These are phyloP conservation scores for Talaromyces amestolkiae DNA, from an alignment of 2,329 filamentous ascomycete genomes.

Conservation along the genomic window DNA sequence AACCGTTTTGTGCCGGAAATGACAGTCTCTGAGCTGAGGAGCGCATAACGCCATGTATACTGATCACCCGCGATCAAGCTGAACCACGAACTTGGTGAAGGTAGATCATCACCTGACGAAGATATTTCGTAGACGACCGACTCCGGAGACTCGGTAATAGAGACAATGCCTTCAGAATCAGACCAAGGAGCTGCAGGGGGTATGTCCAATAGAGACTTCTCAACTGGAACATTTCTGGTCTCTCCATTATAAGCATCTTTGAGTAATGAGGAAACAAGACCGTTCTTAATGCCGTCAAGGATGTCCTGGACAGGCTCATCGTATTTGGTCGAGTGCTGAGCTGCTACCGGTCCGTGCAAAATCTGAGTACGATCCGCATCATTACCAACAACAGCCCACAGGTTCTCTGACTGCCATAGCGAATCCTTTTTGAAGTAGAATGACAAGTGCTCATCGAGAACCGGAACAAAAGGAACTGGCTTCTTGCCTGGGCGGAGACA, in stretches of 20 bases:
- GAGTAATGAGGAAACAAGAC: conserved; percentile 41
- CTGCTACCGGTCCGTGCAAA: conserved; percentile 91
- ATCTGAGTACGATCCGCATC: conserved; percentile 96
- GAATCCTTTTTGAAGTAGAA: conserved; percentile 99
- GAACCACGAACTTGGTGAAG: conserved; percentile 58
- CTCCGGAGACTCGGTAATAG: background rate
- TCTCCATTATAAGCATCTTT: background rate
- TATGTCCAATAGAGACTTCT: conserved; percentile 39
- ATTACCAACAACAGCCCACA: conserved; percentile 91
- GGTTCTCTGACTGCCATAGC: conserved; percentile 96
- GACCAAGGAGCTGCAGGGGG: conserved; percentile 50
- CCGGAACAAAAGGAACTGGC: conserved; percentile 91
- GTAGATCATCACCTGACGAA: background rate
- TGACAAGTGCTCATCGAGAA: conserved; percentile 92
- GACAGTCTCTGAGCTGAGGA: conserved; percentile 88
- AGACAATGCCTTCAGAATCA: background rate
- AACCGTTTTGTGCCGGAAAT: conserved; percentile 57
- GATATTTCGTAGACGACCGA: background rate
- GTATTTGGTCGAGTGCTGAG: conserved; percentile 80
- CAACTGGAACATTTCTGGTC: background rate
- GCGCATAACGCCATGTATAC: conserved; percentile 89
- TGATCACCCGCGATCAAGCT: conserved; percentile 75
- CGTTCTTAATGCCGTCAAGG: conserved; percentile 81
- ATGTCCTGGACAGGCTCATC: conserved; percentile 96
- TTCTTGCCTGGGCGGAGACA: conserved; percentile 92